A percentile compares a stretch with the other conserved stretches of the same genome.
These are phyloP conservation scores for Pythium utonaiense DNA, from an alignment of 352 stramenopile genomes.

Conservation along the genomic window DNA sequence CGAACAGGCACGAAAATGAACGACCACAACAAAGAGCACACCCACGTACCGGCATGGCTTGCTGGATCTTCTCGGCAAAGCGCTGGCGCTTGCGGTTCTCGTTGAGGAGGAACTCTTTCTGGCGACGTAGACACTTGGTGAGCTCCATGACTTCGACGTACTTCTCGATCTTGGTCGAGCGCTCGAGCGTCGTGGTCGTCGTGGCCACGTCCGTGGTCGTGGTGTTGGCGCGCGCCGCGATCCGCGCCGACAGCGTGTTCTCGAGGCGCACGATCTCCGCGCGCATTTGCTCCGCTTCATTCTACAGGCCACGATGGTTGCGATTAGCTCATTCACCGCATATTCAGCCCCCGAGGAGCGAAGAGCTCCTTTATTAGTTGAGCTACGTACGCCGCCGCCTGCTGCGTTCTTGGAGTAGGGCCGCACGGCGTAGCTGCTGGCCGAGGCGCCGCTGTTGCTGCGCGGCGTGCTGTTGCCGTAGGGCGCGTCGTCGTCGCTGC, in stretches of 20 bases:
- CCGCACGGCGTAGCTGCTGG: conserved; percentile 31
- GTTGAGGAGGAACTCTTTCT: conserved; percentile 83
- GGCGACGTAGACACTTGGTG: conserved; percentile 80
- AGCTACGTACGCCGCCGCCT: conserved; percentile 35
- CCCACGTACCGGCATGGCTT: conserved; percentile 68
- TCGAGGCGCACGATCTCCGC: conserved; percentile 75
- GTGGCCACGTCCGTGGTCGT: conserved; percentile 46
- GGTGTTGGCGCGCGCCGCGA: conserved; percentile 48
- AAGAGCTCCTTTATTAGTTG: too few relatives aligned
- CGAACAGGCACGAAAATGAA: neutral
- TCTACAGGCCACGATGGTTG: conserved; percentile 24
- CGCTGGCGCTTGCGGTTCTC: conserved; percentile 85
- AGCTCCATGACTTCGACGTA: conserved; percentile 88
- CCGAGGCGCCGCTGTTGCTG: conserved; percentile 8
- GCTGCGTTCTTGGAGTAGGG: conserved; percentile 54
- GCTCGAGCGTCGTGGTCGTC: conserved; percentile 64
- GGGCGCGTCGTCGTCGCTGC: conserved; percentile 49
- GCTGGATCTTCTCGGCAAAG: conserved; percentile 85
- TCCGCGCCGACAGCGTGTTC: conserved; percentile 67
- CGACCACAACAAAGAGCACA: neutral
- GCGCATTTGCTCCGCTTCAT: conserved; percentile 77
- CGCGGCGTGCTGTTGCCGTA: conserved; percentile 26
- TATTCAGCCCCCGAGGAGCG: too few relatives aligned
- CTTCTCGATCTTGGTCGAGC: conserved; percentile 83
- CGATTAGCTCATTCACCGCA: neutral